Evolutionary conservation across 2,329 filamentous ascomycete genomes (phyloP), one percentile per base, ranked within the genome.

Genomic region (Aphanoascus verrucosus): DNA sequence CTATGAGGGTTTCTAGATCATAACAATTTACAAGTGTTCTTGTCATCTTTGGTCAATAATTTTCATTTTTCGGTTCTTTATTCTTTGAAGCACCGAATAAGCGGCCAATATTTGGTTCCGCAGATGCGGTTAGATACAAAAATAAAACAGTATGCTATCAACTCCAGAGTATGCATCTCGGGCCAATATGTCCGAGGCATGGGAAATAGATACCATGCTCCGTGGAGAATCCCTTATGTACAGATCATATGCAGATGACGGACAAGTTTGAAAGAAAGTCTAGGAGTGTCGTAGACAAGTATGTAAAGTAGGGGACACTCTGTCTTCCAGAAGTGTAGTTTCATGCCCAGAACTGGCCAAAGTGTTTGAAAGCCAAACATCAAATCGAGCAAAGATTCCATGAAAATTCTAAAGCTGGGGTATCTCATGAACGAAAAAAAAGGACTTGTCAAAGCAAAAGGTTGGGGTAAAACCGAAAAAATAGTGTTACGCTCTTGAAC

Each of bases 381-480:
- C n/a, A 44, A 23, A 12, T 14, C 11, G 17, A 50, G 43, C 12
- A 50, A 51, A 44, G 17, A n/a, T 31, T 51, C 31, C 23, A 42
- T 42, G 15, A 35, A 15, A 50, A 28, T 43, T 35, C 37, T 43
- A 44, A 44, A 31, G 11, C 44, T 44, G 40, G 49, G 49, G 49
- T 51, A 51, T 51, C 49, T 51, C 41, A 51, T 42, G 40, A 35
- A 37, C 11, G 37, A 20, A 15, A 20, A 51, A 43, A 38, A 37
- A 32, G 44, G 3, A 23, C 32, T 42, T 17, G 31, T 17, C 19
- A 41, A 51, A 44, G 11, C 38, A n/a, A 17, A 23, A 14, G 20
- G 28, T 19, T 51, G 12, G 15, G 8, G 8, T 7, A 17, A 44
- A n/a, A 44, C 23, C 15, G 23, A 35, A 17, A 50, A 12, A 42